Conservation (phyloP, 164 flowering plant genomes). For the Macadamia integrifolia region DNA sequence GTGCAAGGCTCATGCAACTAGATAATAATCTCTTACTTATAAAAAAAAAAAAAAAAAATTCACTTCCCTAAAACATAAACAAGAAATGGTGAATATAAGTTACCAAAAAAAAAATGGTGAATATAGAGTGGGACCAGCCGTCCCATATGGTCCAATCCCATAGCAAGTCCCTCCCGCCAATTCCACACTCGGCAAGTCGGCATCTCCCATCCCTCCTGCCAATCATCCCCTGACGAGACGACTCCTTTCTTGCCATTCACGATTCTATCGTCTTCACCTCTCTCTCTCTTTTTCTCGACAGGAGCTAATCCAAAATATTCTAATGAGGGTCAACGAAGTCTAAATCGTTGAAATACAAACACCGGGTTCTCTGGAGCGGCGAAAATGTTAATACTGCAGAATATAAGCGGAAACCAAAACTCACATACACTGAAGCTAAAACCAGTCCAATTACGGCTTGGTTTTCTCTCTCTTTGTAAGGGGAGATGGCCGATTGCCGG, state of each 20-base stretch:
- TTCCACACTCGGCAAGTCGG: too few species aligned
- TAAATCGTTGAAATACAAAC: background rate
- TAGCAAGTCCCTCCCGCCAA: too few species aligned
- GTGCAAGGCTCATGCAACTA: too few species aligned
- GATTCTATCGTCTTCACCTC: background rate
- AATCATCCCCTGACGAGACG: too few species aligned
- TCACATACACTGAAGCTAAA: background rate
- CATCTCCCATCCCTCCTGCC: too few species aligned
- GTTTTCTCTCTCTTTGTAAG: constrained; percentile 21
- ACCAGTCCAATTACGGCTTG: background rate
- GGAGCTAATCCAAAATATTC: constrained; percentile 8
- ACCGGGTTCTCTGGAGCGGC: background rate
- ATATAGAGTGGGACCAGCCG: background rate
- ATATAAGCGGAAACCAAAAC: background rate
- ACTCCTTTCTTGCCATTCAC: background rate
- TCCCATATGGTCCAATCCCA: too few species aligned
- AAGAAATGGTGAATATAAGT: background rate
- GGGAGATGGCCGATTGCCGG: constrained; percentile 40
- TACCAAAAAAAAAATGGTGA: background rate
- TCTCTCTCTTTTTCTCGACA: background rate
- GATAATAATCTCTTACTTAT: too few species aligned
- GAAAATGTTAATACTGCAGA: background rate
- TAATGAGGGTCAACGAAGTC: constrained; percentile 33
- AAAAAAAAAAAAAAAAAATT: too few species aligned
- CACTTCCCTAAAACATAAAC: too few species aligned